phyloP scores from a whole-genome alignment of 495 filamentous ascomycete species.

The Acidomyces sp. region DNA sequence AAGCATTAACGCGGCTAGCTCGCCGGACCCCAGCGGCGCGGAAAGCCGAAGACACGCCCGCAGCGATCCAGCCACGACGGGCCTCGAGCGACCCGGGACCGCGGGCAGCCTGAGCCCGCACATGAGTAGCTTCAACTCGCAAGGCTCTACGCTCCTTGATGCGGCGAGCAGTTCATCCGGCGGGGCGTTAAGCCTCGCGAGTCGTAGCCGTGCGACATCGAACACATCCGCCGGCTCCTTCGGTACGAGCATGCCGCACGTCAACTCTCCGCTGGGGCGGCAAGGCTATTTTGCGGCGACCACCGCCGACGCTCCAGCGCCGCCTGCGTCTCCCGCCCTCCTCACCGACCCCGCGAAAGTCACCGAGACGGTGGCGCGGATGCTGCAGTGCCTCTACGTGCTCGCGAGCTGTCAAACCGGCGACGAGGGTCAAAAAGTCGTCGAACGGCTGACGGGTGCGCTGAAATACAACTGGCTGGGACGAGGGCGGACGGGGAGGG shows the following conservation, averaged over 20 bases:
- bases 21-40: constrained; percentile 29
- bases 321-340: constrained; percentile 9
- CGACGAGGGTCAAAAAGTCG: constrained; percentile 62
- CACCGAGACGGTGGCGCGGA: constrained; percentile 85
- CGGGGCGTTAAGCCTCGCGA: constrained; percentile 32
- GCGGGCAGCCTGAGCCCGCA: constrained; percentile 60
- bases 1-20: constrained; percentile 49
- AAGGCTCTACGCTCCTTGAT: constrained; percentile 56
- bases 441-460: constrained; percentile 69
- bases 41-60: constrained; percentile 19
- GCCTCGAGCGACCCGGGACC: constrained; percentile 46
- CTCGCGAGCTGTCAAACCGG: constrained; percentile 60
- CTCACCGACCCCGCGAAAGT: constrained; percentile 63
- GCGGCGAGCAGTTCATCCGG: constrained; percentile 35
- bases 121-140: constrained; percentile 59
- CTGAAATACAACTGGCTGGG: constrained; percentile 96
- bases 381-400: constrained; percentile 93
- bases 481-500: constrained; percentile 74
- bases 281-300: constrained; percentile 15
- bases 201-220: constrained; percentile 63
- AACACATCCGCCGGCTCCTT: constrained; percentile 67
- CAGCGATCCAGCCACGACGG: constrained; percentile 13
- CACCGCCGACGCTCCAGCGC: too few species aligned
- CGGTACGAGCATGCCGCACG: constrained; percentile 37
- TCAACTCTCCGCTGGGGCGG: constrained; percentile 13